A percentile compares a stretch with the other conserved stretches of the same genome.
Conservation (phyloP, 1,139 yeast genomes). For the Candida smagusa region DNA sequence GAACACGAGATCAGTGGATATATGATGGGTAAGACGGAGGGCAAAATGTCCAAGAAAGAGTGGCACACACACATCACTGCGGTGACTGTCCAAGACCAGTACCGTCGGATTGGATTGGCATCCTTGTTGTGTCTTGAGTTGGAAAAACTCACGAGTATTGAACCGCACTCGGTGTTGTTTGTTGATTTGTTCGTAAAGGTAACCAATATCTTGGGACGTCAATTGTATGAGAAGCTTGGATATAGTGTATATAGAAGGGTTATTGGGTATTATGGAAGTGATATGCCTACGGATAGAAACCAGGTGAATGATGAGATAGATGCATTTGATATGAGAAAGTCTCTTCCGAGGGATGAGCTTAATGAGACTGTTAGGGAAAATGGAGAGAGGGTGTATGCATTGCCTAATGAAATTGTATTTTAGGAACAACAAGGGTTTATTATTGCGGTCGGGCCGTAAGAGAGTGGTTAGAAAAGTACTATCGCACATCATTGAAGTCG, state of each 20-base stretch:
- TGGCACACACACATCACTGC: constrained; percentile 99
- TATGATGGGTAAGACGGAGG: constrained; percentile 98
- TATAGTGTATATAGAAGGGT: constrained; percentile 84
- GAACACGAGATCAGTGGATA: constrained; percentile 55
- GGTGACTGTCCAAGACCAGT: constrained; percentile 81
- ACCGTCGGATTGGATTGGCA: constrained; percentile 83
- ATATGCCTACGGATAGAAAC: constrained; percentile 44
- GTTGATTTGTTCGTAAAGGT: constrained; percentile 90
- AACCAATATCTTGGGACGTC: constrained; percentile 75
- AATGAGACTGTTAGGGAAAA: constrained; percentile 51
- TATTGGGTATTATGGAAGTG: constrained; percentile 76
- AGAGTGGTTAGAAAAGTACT: no score
- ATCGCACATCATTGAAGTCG: no score
- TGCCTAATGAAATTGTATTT: constrained; percentile 60
- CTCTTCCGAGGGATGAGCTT: constrained; percentile 53
- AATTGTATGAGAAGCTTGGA: constrained; percentile 80
- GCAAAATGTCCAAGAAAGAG: constrained; percentile 56
- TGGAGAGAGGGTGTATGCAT: constrained; percentile 56
- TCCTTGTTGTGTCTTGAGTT: constrained; percentile 70
- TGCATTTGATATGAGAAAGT: constrained; percentile 84
- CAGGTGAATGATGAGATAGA: constrained; percentile 63
- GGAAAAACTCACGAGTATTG: constrained; percentile 62
- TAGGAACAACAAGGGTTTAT: no score
- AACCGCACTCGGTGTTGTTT: constrained; percentile 74
- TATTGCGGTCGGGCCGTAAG: no score